Conservation (phyloP, 768 basidiomycete genomes). For the Leccinellum rugosiceps region DNA sequence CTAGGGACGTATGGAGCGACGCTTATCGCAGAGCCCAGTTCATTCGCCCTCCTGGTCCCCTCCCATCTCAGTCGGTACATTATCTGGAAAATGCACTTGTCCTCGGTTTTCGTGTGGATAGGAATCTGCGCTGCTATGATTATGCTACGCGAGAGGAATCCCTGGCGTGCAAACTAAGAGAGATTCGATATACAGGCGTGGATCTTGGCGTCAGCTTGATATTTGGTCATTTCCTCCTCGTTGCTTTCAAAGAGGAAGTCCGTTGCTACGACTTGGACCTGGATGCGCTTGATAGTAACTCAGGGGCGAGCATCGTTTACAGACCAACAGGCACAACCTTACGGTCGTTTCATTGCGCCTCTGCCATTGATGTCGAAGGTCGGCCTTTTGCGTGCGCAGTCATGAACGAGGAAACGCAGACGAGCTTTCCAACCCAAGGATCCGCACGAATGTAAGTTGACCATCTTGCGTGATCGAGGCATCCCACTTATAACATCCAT, state of each 20-base stretch:
- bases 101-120: slow-evolving; percentile 6
- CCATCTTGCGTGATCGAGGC: not conserved
- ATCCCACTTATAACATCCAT: not conserved
- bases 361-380: slow-evolving; percentile 11
- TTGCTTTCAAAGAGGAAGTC: slow-evolving; percentile 13
- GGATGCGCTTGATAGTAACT: not conserved
- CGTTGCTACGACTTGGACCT: slow-evolving; percentile 15
- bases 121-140: slow-evolving; percentile 1
- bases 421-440: not conserved
- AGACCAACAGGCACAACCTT: not conserved
- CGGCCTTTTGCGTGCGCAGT: slow-evolving; percentile 15
- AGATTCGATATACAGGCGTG: slow-evolving; percentile 7
- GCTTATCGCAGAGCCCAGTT: slow-evolving; percentile 13
- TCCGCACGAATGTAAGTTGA: slow-evolving; percentile 2
- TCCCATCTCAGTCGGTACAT: slow-evolving; percentile 7
- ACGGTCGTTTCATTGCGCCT: slow-evolving; percentile 7
- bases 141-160: not conserved
- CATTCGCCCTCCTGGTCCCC: slow-evolving; percentile 18
- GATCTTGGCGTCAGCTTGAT: slow-evolving; percentile 3
- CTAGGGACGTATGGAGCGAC: slow-evolving; percentile 14
- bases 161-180: not conserved
- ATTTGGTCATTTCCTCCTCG: slow-evolving; percentile 14
- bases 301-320: slow-evolving; percentile 9
- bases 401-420: not conserved
- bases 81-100: slow-evolving; percentile 16